phyloP scores from a whole-genome alignment of 2,329 filamentous ascomycete species.

The Zarea fungicola region DNA sequence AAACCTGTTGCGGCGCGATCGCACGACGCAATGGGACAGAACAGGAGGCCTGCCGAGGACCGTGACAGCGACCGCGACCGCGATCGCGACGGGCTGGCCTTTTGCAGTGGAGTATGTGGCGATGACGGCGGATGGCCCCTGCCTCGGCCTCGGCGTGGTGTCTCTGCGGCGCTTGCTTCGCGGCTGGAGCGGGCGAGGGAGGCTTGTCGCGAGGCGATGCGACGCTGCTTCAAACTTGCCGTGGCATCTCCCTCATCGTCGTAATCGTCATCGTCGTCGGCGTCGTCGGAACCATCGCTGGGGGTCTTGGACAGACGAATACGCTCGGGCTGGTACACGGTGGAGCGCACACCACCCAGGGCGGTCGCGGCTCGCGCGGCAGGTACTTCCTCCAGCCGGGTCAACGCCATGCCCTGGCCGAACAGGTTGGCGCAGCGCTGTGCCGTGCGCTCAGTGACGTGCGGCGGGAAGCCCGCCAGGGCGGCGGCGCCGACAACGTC shows the following conservation, averaged over 20 bases:
- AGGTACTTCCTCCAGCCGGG: constrained; percentile 42
- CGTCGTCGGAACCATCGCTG: constrained; percentile 19
- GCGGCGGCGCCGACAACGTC: constrained; percentile 77
- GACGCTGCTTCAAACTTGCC: constrained; percentile 24
- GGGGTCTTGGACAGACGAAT: constrained; percentile 22
- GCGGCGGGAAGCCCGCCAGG: constrained; percentile 62
- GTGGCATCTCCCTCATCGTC: constrained; percentile 21
- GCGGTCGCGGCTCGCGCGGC: constrained; percentile 15
- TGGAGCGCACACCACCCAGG: constrained; percentile 23
- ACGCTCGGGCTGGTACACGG: constrained; percentile 26
- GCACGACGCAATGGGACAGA: constrained; percentile 34
- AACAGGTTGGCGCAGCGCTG: constrained; percentile 74
- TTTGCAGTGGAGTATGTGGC: constrained; percentile 14
- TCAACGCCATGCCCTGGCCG: constrained; percentile 62
- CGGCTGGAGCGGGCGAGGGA: constrained; percentile 24
- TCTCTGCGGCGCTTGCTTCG: constrained; percentile 4
- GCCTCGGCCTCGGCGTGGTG: background rate
- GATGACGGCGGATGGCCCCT: background rate
- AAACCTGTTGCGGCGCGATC: constrained; percentile 33
- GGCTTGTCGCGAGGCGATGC: constrained; percentile 25
- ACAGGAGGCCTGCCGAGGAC: constrained; percentile 29
- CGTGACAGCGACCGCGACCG: constrained; percentile 23
- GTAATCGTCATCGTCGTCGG: constrained; percentile 20
- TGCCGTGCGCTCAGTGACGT: constrained; percentile 62
- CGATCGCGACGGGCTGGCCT: constrained; percentile 22